Base-by-base conservation (phyloP, 768 basidiomycete genomes). In the Galerina sulciceps region DNA sequence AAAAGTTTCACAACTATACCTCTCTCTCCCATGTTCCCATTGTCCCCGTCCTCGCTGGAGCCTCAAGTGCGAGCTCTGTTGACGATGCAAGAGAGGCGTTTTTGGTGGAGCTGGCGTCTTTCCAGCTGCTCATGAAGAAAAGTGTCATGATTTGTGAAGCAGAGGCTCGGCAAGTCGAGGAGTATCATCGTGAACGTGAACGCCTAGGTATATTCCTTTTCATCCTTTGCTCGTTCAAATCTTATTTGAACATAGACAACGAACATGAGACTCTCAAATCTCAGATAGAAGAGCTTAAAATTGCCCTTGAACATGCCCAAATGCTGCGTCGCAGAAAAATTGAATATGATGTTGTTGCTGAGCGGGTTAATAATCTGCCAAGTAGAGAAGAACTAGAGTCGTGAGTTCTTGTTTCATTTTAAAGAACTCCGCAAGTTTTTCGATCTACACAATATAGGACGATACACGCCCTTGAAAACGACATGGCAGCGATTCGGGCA, bases 61-160 rank as follows among this genome's bases (percentile, higher is more conserved):
- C 43, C 61, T 62, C 64, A 51, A 69, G 53, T 53, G 65, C 68
- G 23, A 62, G 54, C 38, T 68, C 76, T 4, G 75, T 85, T 2
- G 86, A 90, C 31, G 91, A 93, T 73, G 89, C 90, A 50, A 66
- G 90, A 35, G 91, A 94, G 58, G 86, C 89, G 0, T 90, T 94
- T 67, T 70, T 93, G 52, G 79, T 92, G 26, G 93, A 94, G 71
- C 72, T 94, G 17, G 85, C 86, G 46, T 84, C 89, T 10, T 93
- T 93, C 67, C 85, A 90, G 69, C 71, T 93, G 59, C 73, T 84
- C 54, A 75, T 94, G 63, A 85, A 88, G 76, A 94, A 94, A 75
- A 89, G 85, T 63, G 77, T 80, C 36, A 90, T 94, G 85, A 87
- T 92, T 44, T 93, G 91, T 66, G 88, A 93, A 68, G 93, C 92